Evolutionary conservation across 2,329 filamentous ascomycete species (phyloP).

Genomic region (Penicillium sp.): DNA sequence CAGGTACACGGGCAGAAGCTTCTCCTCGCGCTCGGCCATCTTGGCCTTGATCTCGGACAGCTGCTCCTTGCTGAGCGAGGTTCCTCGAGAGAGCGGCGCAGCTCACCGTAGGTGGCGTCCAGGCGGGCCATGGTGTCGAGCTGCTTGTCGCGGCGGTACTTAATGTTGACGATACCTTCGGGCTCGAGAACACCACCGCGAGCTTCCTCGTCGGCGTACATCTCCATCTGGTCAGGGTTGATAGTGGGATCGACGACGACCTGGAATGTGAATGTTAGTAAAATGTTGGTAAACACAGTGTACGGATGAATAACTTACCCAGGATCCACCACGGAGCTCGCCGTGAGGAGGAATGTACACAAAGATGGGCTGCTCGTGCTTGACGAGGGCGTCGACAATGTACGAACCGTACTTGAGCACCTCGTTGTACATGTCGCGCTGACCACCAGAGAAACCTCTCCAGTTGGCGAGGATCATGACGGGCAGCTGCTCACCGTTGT

Average conservation of each 20-base stretch:
- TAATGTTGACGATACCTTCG: constrained; percentile 97
- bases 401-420: constrained; percentile 99
- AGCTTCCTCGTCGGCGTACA: constrained; percentile 94
- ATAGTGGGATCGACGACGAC: constrained; percentile 98
- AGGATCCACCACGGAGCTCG: constrained; percentile 96
- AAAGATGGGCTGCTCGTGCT: constrained; percentile 97
- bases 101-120: constrained; percentile 73
- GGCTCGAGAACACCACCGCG: constrained; percentile 97
- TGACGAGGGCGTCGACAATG: constrained; percentile 96
- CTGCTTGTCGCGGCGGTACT: constrained; percentile 96
- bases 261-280: too few relatives aligned
- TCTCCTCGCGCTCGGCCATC: constrained; percentile 79
- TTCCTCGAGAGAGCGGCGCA: constrained; percentile 73
- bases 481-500: constrained; percentile 95
- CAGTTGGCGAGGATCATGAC: constrained; percentile 99
- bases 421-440: constrained; percentile 99
- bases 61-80: constrained; percentile 66
- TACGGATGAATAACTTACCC: constrained; percentile 42
- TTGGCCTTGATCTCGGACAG: constrained; percentile 73
- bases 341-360: constrained; percentile 97
- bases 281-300: too few relatives aligned
- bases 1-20: constrained; percentile 83
- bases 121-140: constrained; percentile 95
- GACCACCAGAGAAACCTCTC: constrained; percentile 99
- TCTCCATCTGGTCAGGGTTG: constrained; percentile 95